Percentiles rank a stretch among this genome's conserved stretches.
Conservation (phyloP, 2,329 filamentous ascomycete genomes). For the Diaporthe sp. region DNA sequence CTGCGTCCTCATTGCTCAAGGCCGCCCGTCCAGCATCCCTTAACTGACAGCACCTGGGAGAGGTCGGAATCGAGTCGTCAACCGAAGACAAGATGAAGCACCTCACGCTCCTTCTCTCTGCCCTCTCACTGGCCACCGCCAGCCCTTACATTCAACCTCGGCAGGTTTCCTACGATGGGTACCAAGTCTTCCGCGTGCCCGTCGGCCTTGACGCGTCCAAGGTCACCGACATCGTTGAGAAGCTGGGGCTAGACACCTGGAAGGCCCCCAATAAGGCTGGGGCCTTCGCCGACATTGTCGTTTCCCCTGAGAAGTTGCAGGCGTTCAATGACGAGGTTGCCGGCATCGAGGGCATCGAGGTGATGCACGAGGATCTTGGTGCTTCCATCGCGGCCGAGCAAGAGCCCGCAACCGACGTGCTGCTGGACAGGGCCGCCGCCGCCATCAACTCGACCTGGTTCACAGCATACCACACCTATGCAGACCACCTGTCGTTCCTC, state of each 20-base stretch:
- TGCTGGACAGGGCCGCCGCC: constrained; percentile 43
- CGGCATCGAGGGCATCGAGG: constrained; percentile 49
- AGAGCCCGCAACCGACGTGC: constrained; percentile 39
- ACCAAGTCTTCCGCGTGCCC: constrained; percentile 61
- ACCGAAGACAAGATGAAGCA: constrained; percentile 10
- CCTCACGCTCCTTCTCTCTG: neutral
- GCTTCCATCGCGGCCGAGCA: constrained; percentile 54
- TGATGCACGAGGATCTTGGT: constrained; percentile 58
- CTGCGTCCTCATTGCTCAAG: neutral
- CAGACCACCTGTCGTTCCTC: constrained; percentile 64
- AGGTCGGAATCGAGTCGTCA: neutral
- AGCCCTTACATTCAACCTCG: constrained; percentile 21
- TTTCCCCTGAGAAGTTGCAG: constrained; percentile 52
- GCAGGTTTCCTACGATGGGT: constrained; percentile 57
- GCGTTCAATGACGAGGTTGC: constrained; percentile 51
- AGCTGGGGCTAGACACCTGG: constrained; percentile 55
- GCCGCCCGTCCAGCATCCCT: neutral
- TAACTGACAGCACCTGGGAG: neutral
- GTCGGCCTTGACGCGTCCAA: constrained; percentile 51
- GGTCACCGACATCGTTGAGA: constrained; percentile 52
- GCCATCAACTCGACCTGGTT: constrained; percentile 60
- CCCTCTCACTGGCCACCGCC: constrained; percentile 7
- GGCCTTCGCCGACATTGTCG: constrained; percentile 57
- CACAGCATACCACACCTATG: constrained; percentile 66
- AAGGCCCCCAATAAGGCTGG: constrained; percentile 53